Evolutionary conservation across 2,329 filamentous ascomycete species (phyloP).

Genomic region (Neofusicoccum parvum): DNA sequence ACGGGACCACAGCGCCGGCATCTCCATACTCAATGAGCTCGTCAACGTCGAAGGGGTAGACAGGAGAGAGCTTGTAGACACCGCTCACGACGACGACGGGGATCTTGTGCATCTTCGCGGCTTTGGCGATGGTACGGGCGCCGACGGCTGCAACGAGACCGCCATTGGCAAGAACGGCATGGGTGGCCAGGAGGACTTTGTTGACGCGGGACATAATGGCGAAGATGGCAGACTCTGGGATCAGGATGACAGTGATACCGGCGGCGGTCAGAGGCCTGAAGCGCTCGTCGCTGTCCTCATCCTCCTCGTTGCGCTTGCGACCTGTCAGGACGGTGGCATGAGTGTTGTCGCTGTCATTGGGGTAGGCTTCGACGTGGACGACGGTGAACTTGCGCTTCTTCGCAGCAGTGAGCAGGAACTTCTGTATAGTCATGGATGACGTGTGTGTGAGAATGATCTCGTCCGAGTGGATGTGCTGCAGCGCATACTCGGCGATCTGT

Average conservation of each 20-base stretch:
- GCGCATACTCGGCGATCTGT: constrained; percentile 84
- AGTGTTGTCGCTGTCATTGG: constrained; percentile 67
- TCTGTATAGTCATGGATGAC: constrained; percentile 83
- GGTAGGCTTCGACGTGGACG: constrained; percentile 74
- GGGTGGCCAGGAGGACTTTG: constrained; percentile 89
- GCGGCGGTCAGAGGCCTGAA: constrained; percentile 78
- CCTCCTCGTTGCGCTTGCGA: constrained; percentile 42
- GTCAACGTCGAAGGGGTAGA: constrained; percentile 82
- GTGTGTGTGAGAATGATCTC: constrained; percentile 91
- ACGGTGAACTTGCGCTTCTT: constrained; percentile 90
- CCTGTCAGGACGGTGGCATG: constrained; percentile 64
- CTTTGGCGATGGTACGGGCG: constrained; percentile 79
- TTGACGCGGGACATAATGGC: constrained; percentile 94
- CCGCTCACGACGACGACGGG: constrained; percentile 88
- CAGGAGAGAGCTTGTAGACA: constrained; percentile 90
- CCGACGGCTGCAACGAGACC: constrained; percentile 82
- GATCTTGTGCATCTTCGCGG: constrained; percentile 78
- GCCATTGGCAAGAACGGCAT: constrained; percentile 85
- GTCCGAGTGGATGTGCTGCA: constrained; percentile 90
- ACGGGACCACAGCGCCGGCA: constrained; percentile 73
- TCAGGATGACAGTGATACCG: constrained; percentile 79
- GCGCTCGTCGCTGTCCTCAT: constrained; percentile 56
- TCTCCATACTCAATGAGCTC: constrained; percentile 85
- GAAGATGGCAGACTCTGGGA: constrained; percentile 83
- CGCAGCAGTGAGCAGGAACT: constrained; percentile 84